Conservation (phyloP, 768 basidiomycete species). For the Strobilomyces dryophilus region DNA sequence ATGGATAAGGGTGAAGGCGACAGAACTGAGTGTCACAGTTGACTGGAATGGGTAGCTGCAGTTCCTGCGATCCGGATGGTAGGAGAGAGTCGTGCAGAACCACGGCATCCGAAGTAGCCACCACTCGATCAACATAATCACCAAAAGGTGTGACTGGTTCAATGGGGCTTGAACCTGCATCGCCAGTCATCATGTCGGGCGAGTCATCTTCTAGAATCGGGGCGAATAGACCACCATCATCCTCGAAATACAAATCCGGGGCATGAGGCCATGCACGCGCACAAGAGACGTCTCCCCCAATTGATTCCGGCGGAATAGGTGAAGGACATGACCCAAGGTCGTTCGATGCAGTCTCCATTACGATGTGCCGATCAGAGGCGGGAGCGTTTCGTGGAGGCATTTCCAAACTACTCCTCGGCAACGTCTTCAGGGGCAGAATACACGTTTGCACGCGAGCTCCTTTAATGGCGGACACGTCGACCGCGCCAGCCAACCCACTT, state of each 20-base stretch:
- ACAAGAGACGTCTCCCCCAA: conserved; percentile 1
- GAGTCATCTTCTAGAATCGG: conserved; percentile 66
- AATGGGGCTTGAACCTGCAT: conserved; percentile 61
- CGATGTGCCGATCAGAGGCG: conserved; percentile 30
- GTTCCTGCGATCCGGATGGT: conserved; percentile 14
- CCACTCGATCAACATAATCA: conserved; percentile 69
- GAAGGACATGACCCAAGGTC: conserved; percentile 1
- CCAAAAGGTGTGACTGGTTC: conserved; percentile 76
- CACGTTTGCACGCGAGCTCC: conserved; percentile 80
- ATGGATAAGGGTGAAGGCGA: conserved; percentile 15
- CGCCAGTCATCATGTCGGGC: conserved; percentile 48
- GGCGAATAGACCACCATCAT: conserved; percentile 43
- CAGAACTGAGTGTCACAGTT: conserved; percentile 26
- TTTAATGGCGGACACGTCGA: conserved; percentile 80
- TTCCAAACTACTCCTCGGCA: conserved; percentile 6
- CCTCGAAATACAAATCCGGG: conserved; percentile 19
- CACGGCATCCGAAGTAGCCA: conserved; percentile 40
- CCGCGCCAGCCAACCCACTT: conserved; percentile 72
- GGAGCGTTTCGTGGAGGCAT: conserved; percentile 10
- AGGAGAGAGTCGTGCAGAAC: conserved; percentile 23
- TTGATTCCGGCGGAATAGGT: conserved; percentile 11
- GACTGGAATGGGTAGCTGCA: conserved; percentile 20
- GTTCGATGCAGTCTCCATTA: not conserved
- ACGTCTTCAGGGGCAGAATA: conserved; percentile 63
- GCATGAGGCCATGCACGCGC: conserved; percentile 17